These are phyloP conservation scores for Letharia lupina DNA, from an alignment of 495 filamentous ascomycete genomes.

Conservation along the genomic window DNA sequence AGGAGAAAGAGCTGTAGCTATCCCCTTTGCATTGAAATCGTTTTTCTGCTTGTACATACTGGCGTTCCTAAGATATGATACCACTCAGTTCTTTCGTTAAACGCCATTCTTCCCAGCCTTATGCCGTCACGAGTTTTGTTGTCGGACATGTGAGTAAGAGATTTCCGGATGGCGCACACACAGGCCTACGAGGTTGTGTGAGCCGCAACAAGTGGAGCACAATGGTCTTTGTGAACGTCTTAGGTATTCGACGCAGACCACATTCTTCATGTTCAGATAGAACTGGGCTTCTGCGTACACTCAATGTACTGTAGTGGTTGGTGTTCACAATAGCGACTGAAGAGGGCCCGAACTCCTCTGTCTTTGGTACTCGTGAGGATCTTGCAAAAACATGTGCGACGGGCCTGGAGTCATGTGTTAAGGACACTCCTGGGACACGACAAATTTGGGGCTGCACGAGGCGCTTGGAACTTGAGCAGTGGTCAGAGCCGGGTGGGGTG, in stretches of 20 bases:
- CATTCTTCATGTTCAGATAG: background rate
- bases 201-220: background rate
- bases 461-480: background rate
- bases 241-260: background rate
- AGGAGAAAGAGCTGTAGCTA: conserved; percentile 26
- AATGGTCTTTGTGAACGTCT: background rate
- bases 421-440: no score
- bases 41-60: background rate
- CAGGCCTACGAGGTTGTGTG: background rate
- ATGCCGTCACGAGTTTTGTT: background rate
- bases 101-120: background rate
- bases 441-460: background rate
- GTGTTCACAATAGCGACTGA: background rate
- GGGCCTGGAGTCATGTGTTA: background rate
- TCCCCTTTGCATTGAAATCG: background rate
- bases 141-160: background rate
- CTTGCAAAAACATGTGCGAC: background rate
- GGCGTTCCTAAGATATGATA: conserved; percentile 6
- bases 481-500: background rate
- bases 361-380: background rate
- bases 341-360: background rate
- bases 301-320: background rate
- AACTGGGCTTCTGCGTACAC: background rate
- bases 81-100: background rate
- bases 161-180: background rate